Conservation (phyloP, 805 yeast species). For the Kregervanrija delftensis region DNA sequence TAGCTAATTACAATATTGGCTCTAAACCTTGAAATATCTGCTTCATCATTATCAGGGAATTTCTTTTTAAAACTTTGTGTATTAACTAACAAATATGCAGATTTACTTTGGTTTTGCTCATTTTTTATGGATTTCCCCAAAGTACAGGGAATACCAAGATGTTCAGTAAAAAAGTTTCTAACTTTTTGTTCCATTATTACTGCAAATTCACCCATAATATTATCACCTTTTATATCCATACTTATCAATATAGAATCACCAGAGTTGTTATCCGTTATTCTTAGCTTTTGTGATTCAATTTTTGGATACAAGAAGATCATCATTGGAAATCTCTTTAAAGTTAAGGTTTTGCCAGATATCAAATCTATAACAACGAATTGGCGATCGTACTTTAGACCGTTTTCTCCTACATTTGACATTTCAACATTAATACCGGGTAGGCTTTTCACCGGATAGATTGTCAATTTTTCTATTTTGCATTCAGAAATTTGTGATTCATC, state of each 20-base stretch:
- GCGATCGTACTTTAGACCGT: slow-evolving; percentile 36
- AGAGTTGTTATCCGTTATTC: background rate
- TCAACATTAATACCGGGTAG: slow-evolving; percentile 29
- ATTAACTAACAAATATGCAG: slow-evolving; percentile 33
- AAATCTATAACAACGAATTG: slow-evolving; percentile 31
- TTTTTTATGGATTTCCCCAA: slow-evolving; percentile 19
- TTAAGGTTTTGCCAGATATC: slow-evolving; percentile 20
- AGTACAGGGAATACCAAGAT: slow-evolving; percentile 29
- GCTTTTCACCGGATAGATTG: slow-evolving; percentile 37
- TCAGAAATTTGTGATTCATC: background rate
- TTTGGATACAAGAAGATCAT: slow-evolving; percentile 32
- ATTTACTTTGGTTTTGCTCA: slow-evolving; percentile 26
- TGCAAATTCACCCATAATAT: slow-evolving; percentile 6
- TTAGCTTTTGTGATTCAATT: slow-evolving; percentile 10
- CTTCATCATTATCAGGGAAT: slow-evolving; percentile 2
- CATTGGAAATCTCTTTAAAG: slow-evolving; percentile 27
- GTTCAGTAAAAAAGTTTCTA: slow-evolving; percentile 21
- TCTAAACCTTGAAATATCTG: slow-evolving; percentile 24
- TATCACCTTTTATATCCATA: no score
- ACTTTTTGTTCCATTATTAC: slow-evolving; percentile 15
- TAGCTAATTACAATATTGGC: slow-evolving; percentile 31
- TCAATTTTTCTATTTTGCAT: slow-evolving; percentile 15
- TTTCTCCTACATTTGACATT: slow-evolving; percentile 21
- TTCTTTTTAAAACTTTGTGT: slow-evolving; percentile 23
- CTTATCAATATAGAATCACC: no score